Evolutionary conservation across 352 stramenopile species (phyloP).

Genomic region (Globisporangium nagaii): DNA sequence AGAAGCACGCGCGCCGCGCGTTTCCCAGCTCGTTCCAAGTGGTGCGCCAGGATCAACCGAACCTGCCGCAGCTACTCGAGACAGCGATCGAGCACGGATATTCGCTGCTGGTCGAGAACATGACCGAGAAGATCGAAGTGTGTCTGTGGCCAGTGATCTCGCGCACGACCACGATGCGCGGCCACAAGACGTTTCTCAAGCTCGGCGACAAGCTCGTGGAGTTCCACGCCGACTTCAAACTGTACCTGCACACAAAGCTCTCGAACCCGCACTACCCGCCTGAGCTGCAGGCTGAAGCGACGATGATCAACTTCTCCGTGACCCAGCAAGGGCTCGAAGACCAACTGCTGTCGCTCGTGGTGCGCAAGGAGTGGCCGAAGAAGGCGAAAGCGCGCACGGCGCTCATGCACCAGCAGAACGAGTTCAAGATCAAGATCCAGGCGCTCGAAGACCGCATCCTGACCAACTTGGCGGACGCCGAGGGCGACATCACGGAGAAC

Average conservation of each 20-base stretch:
- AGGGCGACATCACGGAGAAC: slow-evolving; percentile 92
- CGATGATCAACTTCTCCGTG: slow-evolving; percentile 91
- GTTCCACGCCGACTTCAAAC: slow-evolving; percentile 66
- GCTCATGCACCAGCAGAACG: slow-evolving; percentile 86
- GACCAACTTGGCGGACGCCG: slow-evolving; percentile 69
- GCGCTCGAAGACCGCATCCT: slow-evolving; percentile 89
- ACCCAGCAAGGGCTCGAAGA: slow-evolving; percentile 88
- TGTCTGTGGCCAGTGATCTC: slow-evolving; percentile 83
- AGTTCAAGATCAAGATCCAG: slow-evolving; percentile 87
- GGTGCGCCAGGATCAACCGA: slow-evolving; percentile 76
- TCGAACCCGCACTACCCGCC: slow-evolving; percentile 91
- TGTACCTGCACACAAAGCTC: slow-evolving; percentile 92
- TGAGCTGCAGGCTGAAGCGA: slow-evolving; percentile 88
- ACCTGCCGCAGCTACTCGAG: slow-evolving; percentile 72
- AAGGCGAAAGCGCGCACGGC: slow-evolving; percentile 72
- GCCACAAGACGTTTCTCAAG: slow-evolving; percentile 69
- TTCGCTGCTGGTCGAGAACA: slow-evolving; percentile 86
- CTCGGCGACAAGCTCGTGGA: slow-evolving; percentile 88
- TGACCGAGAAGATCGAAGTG: slow-evolving; percentile 83
- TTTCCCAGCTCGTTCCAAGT: slow-evolving; percentile 55
- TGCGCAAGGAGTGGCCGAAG: slow-evolving; percentile 88
- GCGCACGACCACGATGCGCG: slow-evolving; percentile 63
- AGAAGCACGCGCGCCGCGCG: slow-evolving; percentile 48
- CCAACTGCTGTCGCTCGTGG: slow-evolving; percentile 81
- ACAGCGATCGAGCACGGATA: slow-evolving; percentile 73